Evolutionary conservation across 345 rosid genomes (phyloP).

Genomic region (Eucalyptus brandiana): DNA sequence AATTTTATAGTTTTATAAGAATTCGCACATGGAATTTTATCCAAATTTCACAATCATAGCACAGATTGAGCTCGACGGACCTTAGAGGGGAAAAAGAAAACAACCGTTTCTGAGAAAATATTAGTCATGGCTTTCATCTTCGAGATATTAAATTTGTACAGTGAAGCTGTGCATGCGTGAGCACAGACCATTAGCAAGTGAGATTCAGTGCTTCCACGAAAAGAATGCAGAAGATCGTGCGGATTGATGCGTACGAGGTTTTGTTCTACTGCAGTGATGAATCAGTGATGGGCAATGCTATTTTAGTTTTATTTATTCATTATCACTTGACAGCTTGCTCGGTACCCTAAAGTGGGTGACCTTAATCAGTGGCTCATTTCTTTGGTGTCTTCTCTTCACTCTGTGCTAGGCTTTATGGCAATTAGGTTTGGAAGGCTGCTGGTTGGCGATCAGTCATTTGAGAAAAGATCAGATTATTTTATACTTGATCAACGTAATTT

Average conservation of each 20-base stretch:
- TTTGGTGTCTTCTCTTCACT: background rate
- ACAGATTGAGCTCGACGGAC: background rate
- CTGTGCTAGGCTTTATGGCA: background rate
- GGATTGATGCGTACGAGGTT: background rate
- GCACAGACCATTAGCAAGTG: background rate
- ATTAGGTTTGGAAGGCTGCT: background rate
- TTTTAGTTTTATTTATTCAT: background rate
- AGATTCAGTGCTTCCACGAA: background rate
- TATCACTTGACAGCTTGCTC: background rate
- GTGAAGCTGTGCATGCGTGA: background rate
- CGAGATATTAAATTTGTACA: background rate
- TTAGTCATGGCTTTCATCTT: too few relatives aligned
- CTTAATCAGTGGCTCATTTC: background rate
- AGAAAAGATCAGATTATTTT: background rate
- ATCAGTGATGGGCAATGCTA: background rate
- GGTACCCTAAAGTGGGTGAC: background rate
- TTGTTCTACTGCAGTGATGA: background rate
- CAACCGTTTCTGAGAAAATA: background rate
- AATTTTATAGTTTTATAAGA: too few relatives aligned
- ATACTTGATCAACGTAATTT: background rate
- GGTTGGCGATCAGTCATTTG: background rate
- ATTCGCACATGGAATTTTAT: background rate
- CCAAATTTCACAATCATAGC: background rate
- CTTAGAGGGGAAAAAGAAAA: too few relatives aligned
- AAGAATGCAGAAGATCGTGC: background rate